Evolutionary conservation across 208 protist genomes (phyloP), one percentile per base, ranked within the genome.

Genomic region (Trypanosoma grayi): DNA sequence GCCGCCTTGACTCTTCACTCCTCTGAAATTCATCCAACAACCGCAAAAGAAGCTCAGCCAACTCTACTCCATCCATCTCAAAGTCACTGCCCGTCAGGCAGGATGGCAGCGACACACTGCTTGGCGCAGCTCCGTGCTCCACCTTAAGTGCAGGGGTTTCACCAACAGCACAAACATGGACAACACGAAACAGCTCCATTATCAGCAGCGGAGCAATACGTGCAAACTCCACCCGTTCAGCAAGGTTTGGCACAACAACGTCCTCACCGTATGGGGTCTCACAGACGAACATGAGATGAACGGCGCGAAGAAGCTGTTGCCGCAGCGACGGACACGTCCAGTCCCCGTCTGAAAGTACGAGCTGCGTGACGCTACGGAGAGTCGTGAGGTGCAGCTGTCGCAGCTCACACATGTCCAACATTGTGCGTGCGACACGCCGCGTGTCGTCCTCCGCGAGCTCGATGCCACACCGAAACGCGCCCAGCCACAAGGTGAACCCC

Each of bases 401-500:
- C 14, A 59, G 40, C 7, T 50, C 25, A n/a, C 55, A 36, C 50
- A 58, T 41, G 28, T 44, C 25, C 31, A 58, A 33, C 8, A 13
- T 13, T n/a, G 5, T 18, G 8, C 33, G 24, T 4, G 9, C 11
- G 0, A 31, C 1, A 34, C 24, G 8, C 20, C 9, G n/a, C 18
- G 9, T 18, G 31, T 28, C 13, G 0, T 3, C 24, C 9, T 53
- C 4, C 8, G 28, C 47, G 27, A 41, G 2, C 18, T 48, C 18
- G 16, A 53, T 18, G 28, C 13, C 41, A 51, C 18, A 57, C 31
- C 45, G 41, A 60, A 68, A 60, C 24, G 45, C 43, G 37, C 54
- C 33, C 14, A 68, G 18, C 62, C 62, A 68, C 1, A 61, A 14
- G 18, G 53, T 40, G 47, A 68, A 45, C n/a, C 55, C 62, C 34